phyloP scores from a whole-genome alignment of 2,329 filamentous ascomycete genomes.

The Clathrospora elynae region DNA sequence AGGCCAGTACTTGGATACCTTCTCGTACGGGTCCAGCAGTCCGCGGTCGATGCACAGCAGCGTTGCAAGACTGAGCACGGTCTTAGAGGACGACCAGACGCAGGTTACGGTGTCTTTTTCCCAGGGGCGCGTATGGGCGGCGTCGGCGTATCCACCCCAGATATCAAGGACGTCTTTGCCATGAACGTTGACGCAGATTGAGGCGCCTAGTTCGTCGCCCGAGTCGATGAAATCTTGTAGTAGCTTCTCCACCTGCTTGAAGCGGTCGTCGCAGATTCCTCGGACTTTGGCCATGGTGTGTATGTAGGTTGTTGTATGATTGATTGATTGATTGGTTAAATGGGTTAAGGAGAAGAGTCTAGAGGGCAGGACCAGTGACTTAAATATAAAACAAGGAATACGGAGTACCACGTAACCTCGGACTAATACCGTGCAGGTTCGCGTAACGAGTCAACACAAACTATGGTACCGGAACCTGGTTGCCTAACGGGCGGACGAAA shows the following conservation, averaged over 20 bases:
- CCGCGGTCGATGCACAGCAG: constrained; percentile 23
- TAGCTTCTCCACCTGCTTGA: constrained; percentile 14
- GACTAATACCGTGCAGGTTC: too few species aligned
- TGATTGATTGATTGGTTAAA: too few species aligned
- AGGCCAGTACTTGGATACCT: constrained; percentile 28
- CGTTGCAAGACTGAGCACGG: constrained; percentile 15
- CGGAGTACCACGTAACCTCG: too few species aligned
- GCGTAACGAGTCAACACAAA: too few species aligned
- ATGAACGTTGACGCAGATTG: constrained; percentile 22
- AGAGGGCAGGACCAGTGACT: too few species aligned
- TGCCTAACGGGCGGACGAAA: too few species aligned
- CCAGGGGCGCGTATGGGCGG: constrained; percentile 14
- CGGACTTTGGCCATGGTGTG: constrained; percentile 22
- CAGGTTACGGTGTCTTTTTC: constrained; percentile 25
- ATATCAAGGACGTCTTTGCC: constrained; percentile 27
- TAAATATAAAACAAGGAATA: too few species aligned
- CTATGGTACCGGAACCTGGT: too few species aligned
- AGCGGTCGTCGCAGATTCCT: constrained; percentile 21
- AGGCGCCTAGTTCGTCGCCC: constrained; percentile 23
- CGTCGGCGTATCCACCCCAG: constrained; percentile 25
- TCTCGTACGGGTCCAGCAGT: constrained; percentile 20
- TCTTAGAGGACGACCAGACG: constrained; percentile 26
- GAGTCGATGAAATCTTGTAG: constrained; percentile 18
- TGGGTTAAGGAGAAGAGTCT: too few species aligned
- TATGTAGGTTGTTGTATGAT: too few species aligned